Evolutionary conservation across 148 eudicot genomes (phyloP).

Genomic region (Polygonum maritimum): DNA sequence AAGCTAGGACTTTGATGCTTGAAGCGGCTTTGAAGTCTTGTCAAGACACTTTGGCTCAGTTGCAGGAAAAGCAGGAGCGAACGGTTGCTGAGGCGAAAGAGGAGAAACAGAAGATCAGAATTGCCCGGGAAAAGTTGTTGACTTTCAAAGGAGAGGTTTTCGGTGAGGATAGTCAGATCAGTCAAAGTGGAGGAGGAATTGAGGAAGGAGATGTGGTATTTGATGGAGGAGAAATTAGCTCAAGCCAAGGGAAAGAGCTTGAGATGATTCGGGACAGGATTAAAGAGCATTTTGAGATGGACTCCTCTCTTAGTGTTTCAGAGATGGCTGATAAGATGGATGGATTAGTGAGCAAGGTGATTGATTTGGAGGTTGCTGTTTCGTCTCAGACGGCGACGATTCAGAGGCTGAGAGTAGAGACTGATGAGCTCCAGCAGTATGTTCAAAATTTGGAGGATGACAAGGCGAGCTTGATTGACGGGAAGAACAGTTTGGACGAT

Average conservation of each 20-base stretch:
- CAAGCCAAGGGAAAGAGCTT: slow-evolving; percentile 21
- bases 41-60: slow-evolving; percentile 48
- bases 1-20: slow-evolving; percentile 77
- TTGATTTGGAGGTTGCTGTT: slow-evolving; percentile 59
- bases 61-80: slow-evolving; percentile 70
- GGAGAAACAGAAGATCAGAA: slow-evolving; percentile 45
- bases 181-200: slow-evolving; percentile 8
- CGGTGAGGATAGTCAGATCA: slow-evolving; percentile 16
- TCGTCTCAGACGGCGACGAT: slow-evolving; percentile 75
- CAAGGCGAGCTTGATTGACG: slow-evolving; percentile 51
- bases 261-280: slow-evolving; percentile 36
- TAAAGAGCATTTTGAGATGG: slow-evolving; percentile 37
- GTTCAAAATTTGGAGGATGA: slow-evolving; percentile 58
- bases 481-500: slow-evolving; percentile 28
- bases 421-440: slow-evolving; percentile 59
- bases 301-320: slow-evolving; percentile 35
- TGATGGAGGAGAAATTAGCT: slow-evolving; percentile 13
- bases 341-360: slow-evolving; percentile 77
- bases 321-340: slow-evolving; percentile 79
- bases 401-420: slow-evolving; percentile 57
- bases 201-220: background rate
- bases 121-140: slow-evolving; percentile 40
- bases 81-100: slow-evolving; percentile 41
- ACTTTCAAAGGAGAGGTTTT: slow-evolving; percentile 40
- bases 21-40: slow-evolving; percentile 79